Conservation (phyloP, 2,329 filamentous ascomycete species). For the Tolypocladium nubicola region DNA sequence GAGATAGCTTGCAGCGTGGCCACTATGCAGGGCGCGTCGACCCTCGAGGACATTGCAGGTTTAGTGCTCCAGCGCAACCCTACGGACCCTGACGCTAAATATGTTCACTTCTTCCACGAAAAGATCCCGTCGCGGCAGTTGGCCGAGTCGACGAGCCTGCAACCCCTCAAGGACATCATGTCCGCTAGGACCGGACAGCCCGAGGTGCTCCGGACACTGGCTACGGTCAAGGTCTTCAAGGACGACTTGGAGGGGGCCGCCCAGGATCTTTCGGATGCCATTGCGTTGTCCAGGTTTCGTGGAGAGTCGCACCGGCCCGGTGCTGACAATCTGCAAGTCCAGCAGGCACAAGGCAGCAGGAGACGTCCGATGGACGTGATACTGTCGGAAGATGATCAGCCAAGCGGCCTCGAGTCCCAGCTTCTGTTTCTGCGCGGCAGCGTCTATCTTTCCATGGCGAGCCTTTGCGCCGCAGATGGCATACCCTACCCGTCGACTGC, state of each 20-base stretch:
- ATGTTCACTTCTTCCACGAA: constrained; percentile 89
- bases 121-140: constrained; percentile 72
- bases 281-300: constrained; percentile 43
- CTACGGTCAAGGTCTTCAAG: constrained; percentile 65
- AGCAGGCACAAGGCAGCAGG: constrained; percentile 17
- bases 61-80: constrained; percentile 61
- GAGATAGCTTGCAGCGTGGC: constrained; percentile 77
- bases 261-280: constrained; percentile 58
- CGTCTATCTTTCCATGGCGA: constrained; percentile 63
- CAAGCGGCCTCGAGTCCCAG: constrained; percentile 64
- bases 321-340: constrained; percentile 39
- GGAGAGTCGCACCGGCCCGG: constrained; percentile 40
- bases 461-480: constrained; percentile 48
- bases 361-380: constrained; percentile 22
- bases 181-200: constrained; percentile 50
- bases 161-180: constrained; percentile 58
- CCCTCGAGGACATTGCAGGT: constrained; percentile 65
- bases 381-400: constrained; percentile 42
- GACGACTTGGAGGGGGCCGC: constrained; percentile 60
- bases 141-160: constrained; percentile 59
- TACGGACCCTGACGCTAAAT: constrained; percentile 63
- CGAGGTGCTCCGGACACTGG: constrained; percentile 61
- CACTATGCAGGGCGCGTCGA: constrained; percentile 71
- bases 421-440: constrained; percentile 66
- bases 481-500: constrained; percentile 19